Conservation (phyloP, 139 green algal species). For the Chlorella sorokiniana region DNA sequence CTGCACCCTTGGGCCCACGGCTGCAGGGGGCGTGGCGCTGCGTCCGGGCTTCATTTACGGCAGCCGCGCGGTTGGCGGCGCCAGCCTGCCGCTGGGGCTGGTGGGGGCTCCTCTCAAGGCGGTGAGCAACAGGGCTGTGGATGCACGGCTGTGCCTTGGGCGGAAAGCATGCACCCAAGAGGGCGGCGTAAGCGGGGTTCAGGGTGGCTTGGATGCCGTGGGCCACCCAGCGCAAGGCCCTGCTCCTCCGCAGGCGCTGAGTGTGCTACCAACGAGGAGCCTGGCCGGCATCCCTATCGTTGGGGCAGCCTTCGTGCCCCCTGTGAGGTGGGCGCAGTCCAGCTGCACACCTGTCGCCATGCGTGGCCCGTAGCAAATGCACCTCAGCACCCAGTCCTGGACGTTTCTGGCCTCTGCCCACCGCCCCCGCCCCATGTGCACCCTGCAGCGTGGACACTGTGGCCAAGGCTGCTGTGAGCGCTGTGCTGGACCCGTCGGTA, state of each 20-base stretch:
- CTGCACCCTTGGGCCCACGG: background rate
- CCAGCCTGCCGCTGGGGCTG: slow-evolving; percentile 65
- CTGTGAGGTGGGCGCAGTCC: slow-evolving; percentile 35
- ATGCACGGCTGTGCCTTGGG: background rate
- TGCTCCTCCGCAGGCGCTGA: slow-evolving; percentile 40
- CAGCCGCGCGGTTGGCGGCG: slow-evolving; percentile 55
- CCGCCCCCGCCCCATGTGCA: background rate
- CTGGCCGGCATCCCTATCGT: slow-evolving; percentile 71
- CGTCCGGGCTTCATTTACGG: slow-evolving; percentile 86
- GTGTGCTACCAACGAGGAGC: slow-evolving; percentile 53
- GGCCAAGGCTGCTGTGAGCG: slow-evolving; percentile 76
- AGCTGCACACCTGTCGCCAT: background rate
- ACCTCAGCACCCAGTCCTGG: background rate
- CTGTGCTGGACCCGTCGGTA: slow-evolving; percentile 74
- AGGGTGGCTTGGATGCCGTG: too few relatives aligned
- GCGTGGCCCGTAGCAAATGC: background rate
- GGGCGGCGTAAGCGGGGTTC: too few relatives aligned
- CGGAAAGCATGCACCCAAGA: background rate
- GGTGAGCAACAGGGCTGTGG: background rate
- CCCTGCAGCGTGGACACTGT: slow-evolving; percentile 62
- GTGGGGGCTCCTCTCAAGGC: slow-evolving; percentile 43
- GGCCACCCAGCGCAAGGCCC: background rate
- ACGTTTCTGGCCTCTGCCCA: background rate
- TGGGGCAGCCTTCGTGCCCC: slow-evolving; percentile 72
- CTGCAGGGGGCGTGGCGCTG: slow-evolving; percentile 67